phyloP scores from a whole-genome alignment of 371 early-diverging fungal genomes.

The Mucor saturninus region DNA sequence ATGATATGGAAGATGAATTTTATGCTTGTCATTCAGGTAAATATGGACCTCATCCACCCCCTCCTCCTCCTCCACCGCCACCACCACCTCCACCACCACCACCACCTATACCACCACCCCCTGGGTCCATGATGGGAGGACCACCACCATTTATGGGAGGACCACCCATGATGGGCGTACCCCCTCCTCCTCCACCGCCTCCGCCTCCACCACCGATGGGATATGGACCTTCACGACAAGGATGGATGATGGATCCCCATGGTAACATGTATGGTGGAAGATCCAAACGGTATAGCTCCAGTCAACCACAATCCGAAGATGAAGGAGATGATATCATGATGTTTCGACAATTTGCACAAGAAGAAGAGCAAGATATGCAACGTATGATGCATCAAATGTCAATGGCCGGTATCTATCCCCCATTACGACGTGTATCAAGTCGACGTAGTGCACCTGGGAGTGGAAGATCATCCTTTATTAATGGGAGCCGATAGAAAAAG shows the following conservation, averaged over 20 bases:
- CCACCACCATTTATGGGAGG: conserved; percentile 11
- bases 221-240: not conserved
- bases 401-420: not conserved
- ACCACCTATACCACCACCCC: conserved; percentile 4
- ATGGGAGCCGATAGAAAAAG: conserved; percentile 9
- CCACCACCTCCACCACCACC: conserved; percentile 6
- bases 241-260: conserved; percentile 20
- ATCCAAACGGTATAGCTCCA: not conserved
- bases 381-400: conserved; percentile 22
- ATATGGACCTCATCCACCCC: not conserved
- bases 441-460: conserved; percentile 21
- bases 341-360: not conserved
- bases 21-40: not conserved
- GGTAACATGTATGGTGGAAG: conserved; percentile 2
- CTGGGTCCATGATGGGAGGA: not conserved
- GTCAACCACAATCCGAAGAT: not conserved
- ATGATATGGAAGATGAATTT: conserved; percentile 8
- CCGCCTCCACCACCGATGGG: conserved; percentile 11
- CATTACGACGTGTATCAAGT: conserved; percentile 20
- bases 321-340: conserved; percentile 11
- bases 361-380: conserved; percentile 11
- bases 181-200: conserved; percentile 11
- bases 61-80: conserved; percentile 12
- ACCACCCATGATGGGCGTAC: conserved; percentile 8
- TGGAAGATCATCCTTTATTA: conserved; percentile 12